phyloP scores from a whole-genome alignment of 169 alveolate species.

The Eimeria sp. region DNA sequence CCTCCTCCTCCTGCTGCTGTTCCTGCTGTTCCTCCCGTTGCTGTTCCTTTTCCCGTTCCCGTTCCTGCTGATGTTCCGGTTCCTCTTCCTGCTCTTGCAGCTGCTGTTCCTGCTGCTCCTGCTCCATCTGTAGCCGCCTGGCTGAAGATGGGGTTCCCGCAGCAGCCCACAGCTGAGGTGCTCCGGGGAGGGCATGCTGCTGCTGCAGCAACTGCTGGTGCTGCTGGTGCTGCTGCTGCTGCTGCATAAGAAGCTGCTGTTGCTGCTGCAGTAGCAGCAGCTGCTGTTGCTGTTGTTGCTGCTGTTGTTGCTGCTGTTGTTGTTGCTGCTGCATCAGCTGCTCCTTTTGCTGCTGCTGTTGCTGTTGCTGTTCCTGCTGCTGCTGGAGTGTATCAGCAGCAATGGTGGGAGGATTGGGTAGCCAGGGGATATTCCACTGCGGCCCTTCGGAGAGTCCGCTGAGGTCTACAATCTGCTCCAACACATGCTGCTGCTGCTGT shows the following conservation, averaged over 20 bases:
- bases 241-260: background rate
- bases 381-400: too few relatives aligned
- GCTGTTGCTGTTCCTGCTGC: slow-evolving; percentile 3
- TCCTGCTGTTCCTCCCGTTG: slow-evolving; percentile 8
- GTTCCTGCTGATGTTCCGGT: background rate
- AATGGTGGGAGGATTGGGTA: background rate
- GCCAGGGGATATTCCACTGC: slow-evolving; percentile 39
- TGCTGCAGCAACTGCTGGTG: slow-evolving; percentile 31
- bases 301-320: background rate
- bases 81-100: background rate
- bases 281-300: slow-evolving; percentile 5
- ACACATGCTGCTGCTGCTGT: slow-evolving; percentile 16
- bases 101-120: slow-evolving; percentile 46
- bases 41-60: background rate
- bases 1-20: slow-evolving; percentile 10
- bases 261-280: background rate
- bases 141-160: background rate
- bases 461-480: slow-evolving; percentile 6
- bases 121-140: background rate
- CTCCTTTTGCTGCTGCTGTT: slow-evolving; percentile 4
- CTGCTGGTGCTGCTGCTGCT: slow-evolving; percentile 9
- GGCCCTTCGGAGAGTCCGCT: background rate
- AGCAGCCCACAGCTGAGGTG: background rate
- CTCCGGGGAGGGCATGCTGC: slow-evolving; percentile 5
- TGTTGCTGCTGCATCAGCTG: background rate